phyloP scores from a whole-genome alignment of 1,284 basidiomycete genomes.

The Xerocomus nothofagi region DNA sequence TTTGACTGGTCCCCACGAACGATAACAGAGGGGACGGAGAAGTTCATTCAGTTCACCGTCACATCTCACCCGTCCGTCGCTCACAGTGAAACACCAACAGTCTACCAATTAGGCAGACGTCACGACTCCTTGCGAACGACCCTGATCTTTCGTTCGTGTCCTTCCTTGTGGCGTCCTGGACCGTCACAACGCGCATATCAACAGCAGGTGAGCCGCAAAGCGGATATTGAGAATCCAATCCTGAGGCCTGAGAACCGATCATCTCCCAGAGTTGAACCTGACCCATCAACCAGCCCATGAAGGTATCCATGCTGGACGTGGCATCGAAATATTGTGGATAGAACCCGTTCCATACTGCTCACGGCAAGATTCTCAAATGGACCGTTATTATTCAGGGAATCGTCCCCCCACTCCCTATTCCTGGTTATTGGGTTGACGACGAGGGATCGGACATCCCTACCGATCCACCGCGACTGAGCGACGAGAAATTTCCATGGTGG shows the following conservation, averaged over 20 bases:
- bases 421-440: conserved; percentile 3
- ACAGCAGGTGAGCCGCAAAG: conserved; percentile 21
- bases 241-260: conserved; percentile 5
- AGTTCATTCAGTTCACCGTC: conserved; percentile 1
- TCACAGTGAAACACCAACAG: conserved; percentile 7
- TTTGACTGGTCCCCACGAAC: neutral
- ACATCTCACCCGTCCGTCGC: conserved; percentile 7
- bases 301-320: conserved; percentile 5
- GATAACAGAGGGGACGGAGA: neutral
- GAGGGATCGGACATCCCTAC: neutral
- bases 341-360: conserved; percentile 9
- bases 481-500: conserved; percentile 7
- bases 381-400: neutral
- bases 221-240: conserved; percentile 15
- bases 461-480: neutral
- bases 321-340: conserved; percentile 3
- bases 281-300: conserved; percentile 2
- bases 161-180: conserved; percentile 11
- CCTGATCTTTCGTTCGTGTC: conserved; percentile 15
- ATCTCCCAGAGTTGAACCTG: neutral
- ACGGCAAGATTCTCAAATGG: conserved; percentile 7
- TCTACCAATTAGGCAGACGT: conserved; percentile 14
- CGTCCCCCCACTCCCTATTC: conserved; percentile 4
- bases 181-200: conserved; percentile 9
- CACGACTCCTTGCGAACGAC: too few species aligned